Percentiles rank a stretch among this genome's conserved stretches.
Evolutionary conservation across 2,329 filamentous ascomycete genomes (phyloP).

Genomic region (Mariannaea elegans): DNA sequence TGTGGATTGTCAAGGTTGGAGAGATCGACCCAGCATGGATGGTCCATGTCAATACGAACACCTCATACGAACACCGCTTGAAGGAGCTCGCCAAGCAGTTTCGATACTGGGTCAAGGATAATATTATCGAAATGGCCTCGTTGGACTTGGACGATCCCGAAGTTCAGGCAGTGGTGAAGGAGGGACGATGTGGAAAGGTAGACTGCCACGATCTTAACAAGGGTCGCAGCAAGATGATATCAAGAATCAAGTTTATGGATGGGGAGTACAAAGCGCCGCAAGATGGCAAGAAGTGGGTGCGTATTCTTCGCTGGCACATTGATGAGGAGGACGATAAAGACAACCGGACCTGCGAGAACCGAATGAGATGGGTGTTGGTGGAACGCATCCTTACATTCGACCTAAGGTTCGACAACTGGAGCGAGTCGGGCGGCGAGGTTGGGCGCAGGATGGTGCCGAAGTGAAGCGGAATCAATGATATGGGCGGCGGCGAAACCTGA

Average conservation of each 20-base stretch:
- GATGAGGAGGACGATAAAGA: constrained; percentile 38
- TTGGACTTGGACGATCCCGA: constrained; percentile 47
- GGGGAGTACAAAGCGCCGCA: constrained; percentile 42
- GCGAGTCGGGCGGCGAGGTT: constrained; percentile 39
- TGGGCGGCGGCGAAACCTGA: not conserved
- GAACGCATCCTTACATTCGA: constrained; percentile 51
- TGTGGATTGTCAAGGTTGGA: constrained; percentile 52
- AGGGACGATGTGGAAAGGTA: constrained; percentile 47
- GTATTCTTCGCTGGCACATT: constrained; percentile 45
- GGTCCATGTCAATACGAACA: constrained; percentile 43
- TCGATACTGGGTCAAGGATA: constrained; percentile 50
- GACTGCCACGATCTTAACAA: constrained; percentile 48
- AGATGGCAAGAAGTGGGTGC: constrained; percentile 43
- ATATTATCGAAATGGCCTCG: constrained; percentile 49
- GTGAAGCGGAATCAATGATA: not conserved
- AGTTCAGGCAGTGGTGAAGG: constrained; percentile 43
- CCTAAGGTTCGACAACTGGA: constrained; percentile 46
- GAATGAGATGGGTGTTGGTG: constrained; percentile 50
- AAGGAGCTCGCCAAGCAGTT: constrained; percentile 48
- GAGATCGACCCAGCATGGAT: constrained; percentile 49
- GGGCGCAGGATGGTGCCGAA: constrained; percentile 20
- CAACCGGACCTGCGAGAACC: constrained; percentile 42
- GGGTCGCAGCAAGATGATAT: constrained; percentile 49
- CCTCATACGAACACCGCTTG: constrained; percentile 42
- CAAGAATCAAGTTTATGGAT: constrained; percentile 49